Conservation (phyloP, 106 monocot species). For the Xerophyta viscosa region DNA sequence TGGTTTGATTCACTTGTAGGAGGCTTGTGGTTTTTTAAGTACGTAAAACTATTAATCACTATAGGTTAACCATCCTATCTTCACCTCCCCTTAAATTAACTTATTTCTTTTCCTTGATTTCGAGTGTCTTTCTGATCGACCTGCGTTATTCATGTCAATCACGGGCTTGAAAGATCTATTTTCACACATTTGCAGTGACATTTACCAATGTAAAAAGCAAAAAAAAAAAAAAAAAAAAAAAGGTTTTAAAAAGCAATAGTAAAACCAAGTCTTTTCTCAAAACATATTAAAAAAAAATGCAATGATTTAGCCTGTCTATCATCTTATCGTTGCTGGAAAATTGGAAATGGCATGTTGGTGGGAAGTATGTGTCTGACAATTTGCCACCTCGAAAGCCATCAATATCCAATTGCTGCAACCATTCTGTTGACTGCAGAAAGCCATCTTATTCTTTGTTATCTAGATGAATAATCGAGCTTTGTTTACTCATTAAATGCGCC, state of each 20-base stretch:
- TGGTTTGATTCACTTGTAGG: conserved; percentile 4
- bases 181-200: too few species aligned
- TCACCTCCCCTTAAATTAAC: background rate
- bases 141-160: too few species aligned
- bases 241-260: too few species aligned
- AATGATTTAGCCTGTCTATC: too few species aligned
- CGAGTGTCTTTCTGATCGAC: too few species aligned
- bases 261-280: too few species aligned
- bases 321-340: too few species aligned
- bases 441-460: background rate
- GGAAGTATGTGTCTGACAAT: background rate
- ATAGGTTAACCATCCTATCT: background rate
- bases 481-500: background rate
- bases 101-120: too few species aligned
- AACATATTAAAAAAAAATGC: background rate
- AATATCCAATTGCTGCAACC: background rate
- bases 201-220: too few species aligned
- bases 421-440: too few species aligned
- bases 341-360: background rate
- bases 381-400: background rate
- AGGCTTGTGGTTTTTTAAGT: background rate
- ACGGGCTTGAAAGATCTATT: too few species aligned
- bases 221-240: too few species aligned
- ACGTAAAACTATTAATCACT: background rate
- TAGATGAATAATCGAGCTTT: background rate